phyloP scores from a whole-genome alignment of 2,329 filamentous ascomycete genomes.

The Colletotrichum coccodes region DNA sequence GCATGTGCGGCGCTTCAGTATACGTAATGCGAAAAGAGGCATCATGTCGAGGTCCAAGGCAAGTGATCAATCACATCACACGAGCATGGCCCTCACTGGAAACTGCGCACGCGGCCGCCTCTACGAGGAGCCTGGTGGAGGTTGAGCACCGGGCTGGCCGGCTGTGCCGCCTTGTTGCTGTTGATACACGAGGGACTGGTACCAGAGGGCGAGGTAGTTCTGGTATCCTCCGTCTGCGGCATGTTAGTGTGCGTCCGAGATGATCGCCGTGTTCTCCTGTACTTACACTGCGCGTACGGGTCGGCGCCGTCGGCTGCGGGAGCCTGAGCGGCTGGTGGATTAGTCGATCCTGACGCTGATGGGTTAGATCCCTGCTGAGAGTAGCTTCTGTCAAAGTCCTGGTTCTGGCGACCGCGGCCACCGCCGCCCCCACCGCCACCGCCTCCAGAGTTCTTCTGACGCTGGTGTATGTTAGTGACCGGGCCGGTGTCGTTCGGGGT shows the following conservation, averaged over 20 bases:
- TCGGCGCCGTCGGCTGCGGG: constrained; percentile 64
- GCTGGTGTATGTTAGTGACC: constrained; percentile 50
- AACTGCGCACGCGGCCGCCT: constrained; percentile 8
- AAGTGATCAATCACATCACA: constrained; percentile 36
- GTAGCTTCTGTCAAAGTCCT: constrained; percentile 67
- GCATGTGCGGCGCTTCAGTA: constrained; percentile 31
- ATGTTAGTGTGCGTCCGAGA: constrained; percentile 36
- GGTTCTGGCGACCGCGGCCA: constrained; percentile 54
- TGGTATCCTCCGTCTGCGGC: constrained; percentile 80
- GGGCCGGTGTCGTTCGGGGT: neutral
- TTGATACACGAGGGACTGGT: constrained; percentile 70
- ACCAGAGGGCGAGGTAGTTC: constrained; percentile 84
- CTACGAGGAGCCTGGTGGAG: constrained; percentile 33
- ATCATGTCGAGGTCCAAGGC: constrained; percentile 34
- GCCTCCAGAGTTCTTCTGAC: constrained; percentile 64
- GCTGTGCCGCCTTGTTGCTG: constrained; percentile 49
- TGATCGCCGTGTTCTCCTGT: neutral
- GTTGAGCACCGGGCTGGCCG: constrained; percentile 34
- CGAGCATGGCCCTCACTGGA: constrained; percentile 27
- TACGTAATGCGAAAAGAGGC: constrained; percentile 32
- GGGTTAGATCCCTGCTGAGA: constrained; percentile 56
- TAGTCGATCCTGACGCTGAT: constrained; percentile 44
- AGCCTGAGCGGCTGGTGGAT: constrained; percentile 54
- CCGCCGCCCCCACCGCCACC: constrained; percentile 54
- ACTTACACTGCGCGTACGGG: constrained; percentile 80